phyloP scores from a whole-genome alignment of 2,329 filamentous ascomycete genomes.

The Akanthomyces lecanii region DNA sequence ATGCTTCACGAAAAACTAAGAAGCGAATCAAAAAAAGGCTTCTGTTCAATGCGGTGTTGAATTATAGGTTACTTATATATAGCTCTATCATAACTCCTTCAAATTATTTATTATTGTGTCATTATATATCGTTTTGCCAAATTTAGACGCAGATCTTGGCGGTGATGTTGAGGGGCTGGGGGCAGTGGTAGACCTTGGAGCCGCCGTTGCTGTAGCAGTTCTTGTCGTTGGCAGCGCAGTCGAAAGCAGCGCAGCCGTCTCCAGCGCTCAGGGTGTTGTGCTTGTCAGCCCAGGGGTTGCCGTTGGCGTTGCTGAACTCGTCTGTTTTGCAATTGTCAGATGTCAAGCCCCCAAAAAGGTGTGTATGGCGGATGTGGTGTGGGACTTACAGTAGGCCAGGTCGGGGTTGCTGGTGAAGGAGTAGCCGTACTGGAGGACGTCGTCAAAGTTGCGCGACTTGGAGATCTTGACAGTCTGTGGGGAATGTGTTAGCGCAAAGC shows the following conservation, averaged over 20 bases:
- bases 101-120: not conserved
- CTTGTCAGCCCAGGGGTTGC: conserved; percentile 37
- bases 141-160: conserved; percentile 25
- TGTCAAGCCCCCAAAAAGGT: not conserved
- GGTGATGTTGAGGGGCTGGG: conserved; percentile 35
- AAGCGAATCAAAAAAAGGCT: too few species aligned
- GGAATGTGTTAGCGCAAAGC: not conserved
- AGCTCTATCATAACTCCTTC: not conserved
- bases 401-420: conserved; percentile 34
- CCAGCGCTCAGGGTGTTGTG: conserved; percentile 36
- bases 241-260: conserved; percentile 34
- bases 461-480: conserved; percentile 39
- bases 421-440: conserved; percentile 40
- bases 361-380: not conserved
- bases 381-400: conserved; percentile 37
- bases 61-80: not conserved
- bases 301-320: conserved; percentile 37
- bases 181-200: conserved; percentile 37
- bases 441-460: conserved; percentile 32
- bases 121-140: not conserved
- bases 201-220: conserved; percentile 38
- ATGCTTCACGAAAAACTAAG: too few species aligned
- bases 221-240: conserved; percentile 33
- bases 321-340: conserved; percentile 25
- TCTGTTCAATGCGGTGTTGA: not conserved